Percentiles rank a stretch among this genome's conserved stretches.
Evolutionary conservation across 148 eudicot species (phyloP).

Genomic region (Tetragonia tetragonoides): DNA sequence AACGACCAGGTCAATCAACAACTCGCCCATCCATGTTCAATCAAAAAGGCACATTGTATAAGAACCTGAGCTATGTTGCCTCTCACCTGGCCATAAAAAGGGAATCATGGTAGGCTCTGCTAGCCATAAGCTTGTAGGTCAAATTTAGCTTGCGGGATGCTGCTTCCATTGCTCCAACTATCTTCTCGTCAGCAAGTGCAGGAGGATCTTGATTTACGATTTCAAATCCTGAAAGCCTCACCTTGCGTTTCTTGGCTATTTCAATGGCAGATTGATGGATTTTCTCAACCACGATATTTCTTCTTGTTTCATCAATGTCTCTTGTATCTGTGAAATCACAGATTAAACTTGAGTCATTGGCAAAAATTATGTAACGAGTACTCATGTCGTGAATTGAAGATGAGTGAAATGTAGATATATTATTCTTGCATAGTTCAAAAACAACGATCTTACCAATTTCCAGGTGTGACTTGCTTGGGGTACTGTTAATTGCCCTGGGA

Average conservation of each 20-base stretch:
- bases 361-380: background rate
- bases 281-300: slow-evolving; percentile 74
- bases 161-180: slow-evolving; percentile 73
- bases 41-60: background rate
- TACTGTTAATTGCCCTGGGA: slow-evolving; percentile 97
- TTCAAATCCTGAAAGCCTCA: slow-evolving; percentile 67
- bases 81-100: slow-evolving; percentile 97
- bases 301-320: slow-evolving; percentile 79
- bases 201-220: slow-evolving; percentile 97
- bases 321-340: slow-evolving; percentile 56
- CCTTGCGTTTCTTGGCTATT: slow-evolving; percentile 73
- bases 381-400: background rate
- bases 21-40: no score
- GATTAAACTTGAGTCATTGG: background rate
- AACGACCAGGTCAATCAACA: no score
- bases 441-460: slow-evolving; percentile 62
- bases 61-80: background rate
- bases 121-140: slow-evolving; percentile 79
- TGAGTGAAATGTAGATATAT: background rate
- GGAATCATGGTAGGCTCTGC: slow-evolving; percentile 98
- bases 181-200: slow-evolving; percentile 63
- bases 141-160: slow-evolving; percentile 70
- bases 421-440: background rate
- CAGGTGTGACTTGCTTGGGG: slow-evolving; percentile 92
- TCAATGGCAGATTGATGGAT: slow-evolving; percentile 67